phyloP scores from a whole-genome alignment of 2,329 filamentous ascomycete species.

The Leptographium lundbergii region DNA sequence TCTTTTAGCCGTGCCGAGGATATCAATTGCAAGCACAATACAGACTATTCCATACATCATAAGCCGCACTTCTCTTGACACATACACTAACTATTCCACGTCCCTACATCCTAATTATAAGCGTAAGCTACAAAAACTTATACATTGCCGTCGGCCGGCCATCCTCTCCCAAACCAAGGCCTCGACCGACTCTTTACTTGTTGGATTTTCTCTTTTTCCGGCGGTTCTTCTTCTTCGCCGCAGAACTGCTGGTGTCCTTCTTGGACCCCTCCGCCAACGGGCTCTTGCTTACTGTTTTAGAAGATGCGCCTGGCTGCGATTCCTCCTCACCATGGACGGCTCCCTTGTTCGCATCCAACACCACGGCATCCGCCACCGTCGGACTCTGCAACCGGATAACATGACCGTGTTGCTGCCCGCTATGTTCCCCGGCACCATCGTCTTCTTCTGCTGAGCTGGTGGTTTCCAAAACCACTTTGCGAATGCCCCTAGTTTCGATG shows the following conservation, averaged over 20 bases:
- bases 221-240: slow-evolving; percentile 23
- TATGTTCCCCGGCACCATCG: slow-evolving; percentile 12
- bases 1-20: background rate
- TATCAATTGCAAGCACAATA: background rate
- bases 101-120: background rate
- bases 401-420: background rate
- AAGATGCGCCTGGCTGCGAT: slow-evolving; percentile 21
- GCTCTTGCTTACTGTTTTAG: background rate
- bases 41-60: no score
- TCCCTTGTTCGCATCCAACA: slow-evolving; percentile 7
- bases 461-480: slow-evolving; percentile 55
- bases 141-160: background rate
- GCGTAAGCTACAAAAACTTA: background rate
- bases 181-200: background rate
- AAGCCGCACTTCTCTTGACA: background rate
- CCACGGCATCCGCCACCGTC: background rate
- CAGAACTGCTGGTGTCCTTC: slow-evolving; percentile 7
- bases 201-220: slow-evolving; percentile 26
- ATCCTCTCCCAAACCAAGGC: background rate
- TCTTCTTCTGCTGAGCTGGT: slow-evolving; percentile 24
- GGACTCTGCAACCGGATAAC: slow-evolving; percentile 3
- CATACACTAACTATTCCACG: background rate
- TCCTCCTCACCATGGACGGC: background rate
- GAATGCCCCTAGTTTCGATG: slow-evolving; percentile 60
- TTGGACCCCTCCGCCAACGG: background rate